Evolutionary conservation across 208 protist genomes (phyloP).

Genomic region (Leptomonas pyrrhocoris): DNA sequence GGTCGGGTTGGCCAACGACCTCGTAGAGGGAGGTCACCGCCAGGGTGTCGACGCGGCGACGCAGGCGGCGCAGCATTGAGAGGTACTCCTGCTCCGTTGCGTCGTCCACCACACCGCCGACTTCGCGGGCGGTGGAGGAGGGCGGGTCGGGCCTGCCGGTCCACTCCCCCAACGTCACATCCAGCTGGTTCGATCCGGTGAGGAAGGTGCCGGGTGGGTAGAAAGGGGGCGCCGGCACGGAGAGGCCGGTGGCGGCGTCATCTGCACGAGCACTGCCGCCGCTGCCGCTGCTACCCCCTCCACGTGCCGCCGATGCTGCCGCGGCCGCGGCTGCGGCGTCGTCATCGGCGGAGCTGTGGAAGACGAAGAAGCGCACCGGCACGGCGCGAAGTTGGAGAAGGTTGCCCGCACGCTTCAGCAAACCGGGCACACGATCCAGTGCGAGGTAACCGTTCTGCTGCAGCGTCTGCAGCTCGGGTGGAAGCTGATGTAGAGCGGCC

Average conservation of each 20-base stretch:
- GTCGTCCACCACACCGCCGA: slow-evolving; percentile 36
- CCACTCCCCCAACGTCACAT: slow-evolving; percentile 77
- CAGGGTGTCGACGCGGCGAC: slow-evolving; percentile 53
- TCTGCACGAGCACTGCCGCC: slow-evolving; percentile 5
- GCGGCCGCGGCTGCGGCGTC: slow-evolving; percentile 6
- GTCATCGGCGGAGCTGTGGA: slow-evolving; percentile 71
- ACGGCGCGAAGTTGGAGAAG: slow-evolving; percentile 66
- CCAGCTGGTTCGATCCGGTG: slow-evolving; percentile 48
- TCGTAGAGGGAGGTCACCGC: slow-evolving; percentile 65
- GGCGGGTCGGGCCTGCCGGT: slow-evolving; percentile 45
- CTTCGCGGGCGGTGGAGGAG: slow-evolving; percentile 27
- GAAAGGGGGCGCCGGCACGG: slow-evolving; percentile 21
- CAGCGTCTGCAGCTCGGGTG: slow-evolving; percentile 54
- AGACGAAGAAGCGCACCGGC: slow-evolving; percentile 82
- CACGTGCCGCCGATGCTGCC: slow-evolving; percentile 4
- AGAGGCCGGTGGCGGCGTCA: slow-evolving; percentile 9
- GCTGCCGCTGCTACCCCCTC: not conserved
- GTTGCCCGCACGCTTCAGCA: slow-evolving; percentile 61
- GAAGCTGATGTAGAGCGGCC: slow-evolving; percentile 47
- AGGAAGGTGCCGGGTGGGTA: slow-evolving; percentile 66
- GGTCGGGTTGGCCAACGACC: slow-evolving; percentile 51
- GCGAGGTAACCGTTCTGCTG: slow-evolving; percentile 73
- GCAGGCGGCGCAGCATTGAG: slow-evolving; percentile 71
- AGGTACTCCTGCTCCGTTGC: slow-evolving; percentile 75
- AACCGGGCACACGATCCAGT: slow-evolving; percentile 63